Conservation (phyloP, 1,284 basidiomycete genomes). For the Ustilago sp. region DNA sequence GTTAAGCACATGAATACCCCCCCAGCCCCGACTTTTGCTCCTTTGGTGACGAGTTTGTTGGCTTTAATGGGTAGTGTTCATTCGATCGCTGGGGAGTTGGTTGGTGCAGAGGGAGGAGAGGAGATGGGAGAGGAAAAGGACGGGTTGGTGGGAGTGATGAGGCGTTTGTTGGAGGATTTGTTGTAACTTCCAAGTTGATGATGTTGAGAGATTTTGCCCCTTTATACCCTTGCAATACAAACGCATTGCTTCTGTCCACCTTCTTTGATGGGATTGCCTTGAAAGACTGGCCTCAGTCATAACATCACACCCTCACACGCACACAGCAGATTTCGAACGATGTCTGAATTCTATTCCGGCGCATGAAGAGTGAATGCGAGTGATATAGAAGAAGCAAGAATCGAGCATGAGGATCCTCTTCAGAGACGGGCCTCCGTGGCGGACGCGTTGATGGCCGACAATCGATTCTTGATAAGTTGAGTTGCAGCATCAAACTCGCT, state of each 20-base stretch:
- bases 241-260: no score
- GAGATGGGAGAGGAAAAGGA: not conserved
- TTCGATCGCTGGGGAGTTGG: not conserved
- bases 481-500: constrained; percentile 3
- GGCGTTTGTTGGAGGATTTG: not conserved
- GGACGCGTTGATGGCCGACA: not conserved
- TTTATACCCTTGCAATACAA: no score
- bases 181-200: no score
- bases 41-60: constrained; percentile 15
- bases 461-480: not conserved
- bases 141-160: not conserved
- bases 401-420: not conserved
- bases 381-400: no score
- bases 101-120: not conserved
- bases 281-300: no score
- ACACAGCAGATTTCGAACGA: no score
- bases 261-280: no score
- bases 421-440: not conserved
- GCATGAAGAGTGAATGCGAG: no score
- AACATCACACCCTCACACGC: no score
- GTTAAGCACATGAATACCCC: constrained; percentile 38
- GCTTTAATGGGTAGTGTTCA: constrained; percentile 12
- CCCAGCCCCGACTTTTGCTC: constrained; percentile 45
- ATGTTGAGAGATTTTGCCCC: no score
- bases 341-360: no score